A percentile compares a stretch with the other conserved stretches of the same genome.
phyloP scores from a whole-genome alignment of 306 rosid species.

The Begonia masoniana region DNA sequence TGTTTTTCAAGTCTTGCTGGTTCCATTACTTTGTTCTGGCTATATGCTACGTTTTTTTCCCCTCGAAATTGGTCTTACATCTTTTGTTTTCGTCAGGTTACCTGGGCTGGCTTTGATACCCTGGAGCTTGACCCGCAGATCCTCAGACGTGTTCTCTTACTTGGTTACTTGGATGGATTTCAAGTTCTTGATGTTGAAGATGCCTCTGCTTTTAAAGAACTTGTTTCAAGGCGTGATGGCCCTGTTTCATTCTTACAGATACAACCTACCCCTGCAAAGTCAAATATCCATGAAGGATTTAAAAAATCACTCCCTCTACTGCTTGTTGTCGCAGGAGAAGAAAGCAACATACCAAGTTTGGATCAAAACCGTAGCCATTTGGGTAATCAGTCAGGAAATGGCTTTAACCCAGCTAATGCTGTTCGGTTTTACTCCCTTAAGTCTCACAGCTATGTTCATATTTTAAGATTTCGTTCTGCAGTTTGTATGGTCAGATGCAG shows the following conservation, averaged over 20 bases:
- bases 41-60: background rate
- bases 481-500: constrained; percentile 97
- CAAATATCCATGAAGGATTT: constrained; percentile 54
- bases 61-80: too few relatives aligned
- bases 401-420: constrained; percentile 53
- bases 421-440: constrained; percentile 89
- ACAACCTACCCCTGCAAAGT: constrained; percentile 63
- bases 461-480: constrained; percentile 82
- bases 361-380: constrained; percentile 45
- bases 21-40: background rate
- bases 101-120: constrained; percentile 82
- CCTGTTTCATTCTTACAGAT: constrained; percentile 94
- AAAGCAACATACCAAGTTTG: constrained; percentile 55
- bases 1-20: too few relatives aligned
- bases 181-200: constrained; percentile 96
- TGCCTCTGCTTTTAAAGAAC: constrained; percentile 61
- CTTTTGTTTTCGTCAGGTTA: constrained; percentile 44
- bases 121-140: constrained; percentile 50
- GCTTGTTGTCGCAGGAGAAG: constrained; percentile 87
- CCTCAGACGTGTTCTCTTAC: constrained; percentile 55
- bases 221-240: constrained; percentile 80
- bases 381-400: constrained; percentile 45
- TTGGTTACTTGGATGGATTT: constrained; percentile 82
- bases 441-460: constrained; percentile 81
- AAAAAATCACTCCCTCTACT: constrained; percentile 78